Conservation (phyloP, 805 yeast genomes). For the Komagataella mondaviorum region DNA sequence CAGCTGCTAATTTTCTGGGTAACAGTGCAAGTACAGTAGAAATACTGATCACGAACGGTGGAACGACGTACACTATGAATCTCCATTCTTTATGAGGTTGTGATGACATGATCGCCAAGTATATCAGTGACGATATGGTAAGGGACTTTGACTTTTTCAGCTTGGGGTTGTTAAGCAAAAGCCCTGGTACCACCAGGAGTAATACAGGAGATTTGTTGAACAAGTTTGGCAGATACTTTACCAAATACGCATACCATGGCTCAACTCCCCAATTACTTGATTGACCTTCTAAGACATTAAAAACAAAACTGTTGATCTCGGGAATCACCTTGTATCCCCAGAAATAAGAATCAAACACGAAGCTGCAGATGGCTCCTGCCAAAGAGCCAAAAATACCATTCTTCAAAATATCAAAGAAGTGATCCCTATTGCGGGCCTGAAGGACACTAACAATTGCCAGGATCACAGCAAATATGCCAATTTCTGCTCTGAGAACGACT, state of each 20-base stretch:
- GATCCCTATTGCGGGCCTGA: constrained; percentile 17
- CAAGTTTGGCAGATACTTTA: constrained; percentile 32
- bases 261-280: constrained; percentile 76
- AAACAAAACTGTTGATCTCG: constrained; percentile 58
- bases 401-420: constrained; percentile 12
- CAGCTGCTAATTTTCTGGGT: constrained; percentile 4
- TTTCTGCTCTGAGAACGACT: constrained; percentile 59
- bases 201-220: constrained; percentile 33
- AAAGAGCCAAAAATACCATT: constrained; percentile 35
- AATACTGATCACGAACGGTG: constrained; percentile 51
- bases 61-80: constrained; percentile 66
- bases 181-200: constrained; percentile 22
- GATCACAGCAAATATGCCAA: constrained; percentile 39
- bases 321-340: constrained; percentile 54
- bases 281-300: constrained; percentile 67
- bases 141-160: constrained; percentile 24
- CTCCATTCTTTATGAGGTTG: constrained; percentile 96
- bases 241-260: constrained; percentile 59
- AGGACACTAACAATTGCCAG: constrained; percentile 32
- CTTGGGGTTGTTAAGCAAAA: constrained; percentile 11
- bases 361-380: constrained; percentile 34
- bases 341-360: constrained; percentile 56
- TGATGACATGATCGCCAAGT: constrained; percentile 51
- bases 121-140: constrained; percentile 37
- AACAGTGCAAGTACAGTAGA: constrained; percentile 39